Conservation (phyloP, 179 eudicot species). For the Pouteria campechiana region DNA sequence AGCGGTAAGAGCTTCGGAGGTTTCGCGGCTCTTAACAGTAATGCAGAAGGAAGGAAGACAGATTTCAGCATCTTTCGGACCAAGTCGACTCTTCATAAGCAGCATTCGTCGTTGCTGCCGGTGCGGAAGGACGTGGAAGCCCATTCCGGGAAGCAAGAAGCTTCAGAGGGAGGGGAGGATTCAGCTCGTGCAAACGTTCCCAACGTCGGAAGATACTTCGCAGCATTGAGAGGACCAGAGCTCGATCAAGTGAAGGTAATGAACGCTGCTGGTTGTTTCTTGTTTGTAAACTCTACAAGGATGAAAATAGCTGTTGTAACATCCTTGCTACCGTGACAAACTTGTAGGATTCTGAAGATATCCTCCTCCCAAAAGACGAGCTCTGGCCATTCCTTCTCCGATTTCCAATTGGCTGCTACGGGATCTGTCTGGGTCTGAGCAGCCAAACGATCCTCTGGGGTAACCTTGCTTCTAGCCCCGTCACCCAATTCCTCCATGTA, state of each 20-base stretch:
- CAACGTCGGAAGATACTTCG: conserved; percentile 95
- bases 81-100: conserved; percentile 54
- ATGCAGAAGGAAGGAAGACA: conserved; percentile 26
- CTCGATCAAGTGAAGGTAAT: conserved; percentile 92
- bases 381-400: conserved; percentile 92
- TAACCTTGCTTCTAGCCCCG: conserved; percentile 40
- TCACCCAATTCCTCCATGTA: conserved; percentile 59
- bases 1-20: conserved; percentile 89
- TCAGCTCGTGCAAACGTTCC: conserved; percentile 61
- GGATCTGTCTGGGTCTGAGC: conserved; percentile 83
- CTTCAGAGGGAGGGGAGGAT: conserved; percentile 6
- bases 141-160: conserved; percentile 8
- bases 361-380: conserved; percentile 82
- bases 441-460: conserved; percentile 94
- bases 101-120: conserved; percentile 57
- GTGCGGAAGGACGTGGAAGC: conserved; percentile 29
- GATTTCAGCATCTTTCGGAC: conserved; percentile 77
- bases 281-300: no score
- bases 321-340: no score
- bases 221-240: conserved; percentile 93
- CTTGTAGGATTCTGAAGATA: conserved; percentile 73
- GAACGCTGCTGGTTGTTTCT: neutral
- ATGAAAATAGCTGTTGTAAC: no score
- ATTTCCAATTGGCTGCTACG: conserved; percentile 85
- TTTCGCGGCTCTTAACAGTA: conserved; percentile 19